Evolutionary conservation across 1,139 yeast species (phyloP).

Genomic region (Debaryomyces robertsiae): DNA sequence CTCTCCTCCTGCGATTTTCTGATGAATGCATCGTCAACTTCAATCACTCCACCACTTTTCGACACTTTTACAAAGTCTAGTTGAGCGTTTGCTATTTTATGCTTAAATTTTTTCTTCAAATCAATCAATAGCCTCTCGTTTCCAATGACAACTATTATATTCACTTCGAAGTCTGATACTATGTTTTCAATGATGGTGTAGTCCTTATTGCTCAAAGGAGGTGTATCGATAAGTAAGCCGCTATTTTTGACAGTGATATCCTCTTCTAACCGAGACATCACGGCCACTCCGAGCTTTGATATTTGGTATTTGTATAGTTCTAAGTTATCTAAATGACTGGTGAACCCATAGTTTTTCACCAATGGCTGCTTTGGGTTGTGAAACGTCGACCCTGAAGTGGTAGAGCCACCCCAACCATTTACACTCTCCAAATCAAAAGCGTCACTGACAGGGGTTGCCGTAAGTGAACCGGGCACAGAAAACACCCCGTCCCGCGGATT

Average conservation of each 20-base stretch:
- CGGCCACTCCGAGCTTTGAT: slow-evolving; percentile 60
- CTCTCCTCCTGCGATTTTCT: slow-evolving; percentile 74
- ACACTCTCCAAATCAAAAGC: slow-evolving; percentile 73
- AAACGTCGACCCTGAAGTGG: slow-evolving; percentile 83
- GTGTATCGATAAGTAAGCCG: slow-evolving; percentile 84
- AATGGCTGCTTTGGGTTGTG: slow-evolving; percentile 88
- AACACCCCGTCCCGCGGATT: slow-evolving; percentile 82
- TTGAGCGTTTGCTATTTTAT: slow-evolving; percentile 31
- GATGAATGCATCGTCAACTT: slow-evolving; percentile 66
- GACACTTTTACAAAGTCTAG: slow-evolving; percentile 61
- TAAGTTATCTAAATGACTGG: slow-evolving; percentile 57
- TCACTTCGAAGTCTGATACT: slow-evolving; percentile 62
- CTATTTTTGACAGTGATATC: slow-evolving; percentile 53
- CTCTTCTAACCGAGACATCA: slow-evolving; percentile 56
- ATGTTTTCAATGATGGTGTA: slow-evolving; percentile 59
- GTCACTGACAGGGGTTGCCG: slow-evolving; percentile 85
- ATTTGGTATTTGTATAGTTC: slow-evolving; percentile 60
- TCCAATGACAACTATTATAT: slow-evolving; percentile 60
- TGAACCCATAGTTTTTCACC: slow-evolving; percentile 79
- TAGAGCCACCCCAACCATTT: slow-evolving; percentile 78
- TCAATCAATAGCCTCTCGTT: slow-evolving; percentile 68
- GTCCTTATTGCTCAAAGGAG: slow-evolving; percentile 56
- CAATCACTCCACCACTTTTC: slow-evolving; percentile 74
- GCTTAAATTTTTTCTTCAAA: slow-evolving; percentile 57
- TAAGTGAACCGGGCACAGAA: slow-evolving; percentile 79